Percentiles rank a stretch among this genome's conserved stretches.
Evolutionary conservation across 345 rosid species (phyloP).

Genomic region (Camelina laxa): DNA sequence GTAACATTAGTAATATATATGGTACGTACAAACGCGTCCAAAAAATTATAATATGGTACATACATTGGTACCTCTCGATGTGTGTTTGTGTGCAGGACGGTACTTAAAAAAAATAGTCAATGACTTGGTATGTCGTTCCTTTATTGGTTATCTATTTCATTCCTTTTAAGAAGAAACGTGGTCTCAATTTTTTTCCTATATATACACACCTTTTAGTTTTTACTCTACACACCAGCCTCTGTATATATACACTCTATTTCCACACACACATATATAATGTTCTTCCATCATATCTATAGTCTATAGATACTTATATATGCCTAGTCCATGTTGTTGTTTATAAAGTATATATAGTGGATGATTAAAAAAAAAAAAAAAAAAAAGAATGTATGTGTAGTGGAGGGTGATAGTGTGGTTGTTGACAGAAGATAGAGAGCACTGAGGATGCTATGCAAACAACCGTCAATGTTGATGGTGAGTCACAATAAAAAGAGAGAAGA

Average conservation of each 20-base stretch:
- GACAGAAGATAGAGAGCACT: constrained; percentile 26
- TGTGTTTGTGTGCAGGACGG: background rate
- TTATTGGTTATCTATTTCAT: background rate
- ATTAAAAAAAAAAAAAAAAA: too few species aligned
- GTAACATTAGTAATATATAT: background rate
- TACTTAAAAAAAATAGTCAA: constrained; percentile 3
- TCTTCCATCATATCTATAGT: too few species aligned
- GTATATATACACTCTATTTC: background rate
- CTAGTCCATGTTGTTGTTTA: too few species aligned
- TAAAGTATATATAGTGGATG: too few species aligned
- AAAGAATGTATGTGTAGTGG: background rate
- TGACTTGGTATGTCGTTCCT: background rate
- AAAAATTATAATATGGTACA: background rate
- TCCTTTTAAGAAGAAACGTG: background rate
- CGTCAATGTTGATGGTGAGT: background rate
- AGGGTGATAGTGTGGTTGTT: constrained; percentile 5
- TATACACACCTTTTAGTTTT: background rate
- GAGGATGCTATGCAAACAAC: background rate
- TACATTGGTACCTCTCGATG: background rate
- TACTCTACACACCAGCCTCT: background rate
- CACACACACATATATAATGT: background rate
- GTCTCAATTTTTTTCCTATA: background rate
- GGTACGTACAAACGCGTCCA: background rate
- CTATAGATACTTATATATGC: too few species aligned
- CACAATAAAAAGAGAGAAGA: background rate